Evolutionary conservation across 1,284 basidiomycete genomes (phyloP), one percentile per base, ranked within the genome.

Genomic region (Sporisorium sorghi): DNA sequence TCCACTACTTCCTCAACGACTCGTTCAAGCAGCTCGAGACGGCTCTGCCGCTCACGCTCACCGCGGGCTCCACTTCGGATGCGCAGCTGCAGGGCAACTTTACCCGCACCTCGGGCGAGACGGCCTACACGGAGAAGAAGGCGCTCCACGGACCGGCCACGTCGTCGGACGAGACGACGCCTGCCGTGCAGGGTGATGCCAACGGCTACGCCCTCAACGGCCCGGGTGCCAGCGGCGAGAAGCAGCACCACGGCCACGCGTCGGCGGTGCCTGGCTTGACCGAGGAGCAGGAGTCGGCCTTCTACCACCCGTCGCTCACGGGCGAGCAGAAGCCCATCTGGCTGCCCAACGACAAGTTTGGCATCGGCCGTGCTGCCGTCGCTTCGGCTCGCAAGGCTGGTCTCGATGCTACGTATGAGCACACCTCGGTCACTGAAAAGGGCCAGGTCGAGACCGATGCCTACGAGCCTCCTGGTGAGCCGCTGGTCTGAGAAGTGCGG

Each of bases 1-100:
- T 86, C 59, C 58, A 80, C 73, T 64, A 66, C 71, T 62, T 71
- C 82, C 86, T 72, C 85, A 85, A 55, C 86, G 84, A 68, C 58
- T 70, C 78, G 77, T 78, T 74, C 64, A 65, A 58, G 51, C 39
- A 60, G 66, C 71, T 82, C 42, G 69, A 76, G 61, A 81, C 74
- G 26, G 73, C 74, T 26, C 57, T 79, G 35, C 79, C 80, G 6
- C 68, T 82, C 37, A 62, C 79, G 30, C 73, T 82, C 40, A 72
- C 73, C 39, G 52, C 42, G 23, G 66, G 47, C 48, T 37, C 43
- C 43, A 35, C 42, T 24, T n/a, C 32, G 11, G 63, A 59, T 6
- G 56, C 58, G 11, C 58, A 50, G 49, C 35, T 44, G n/a, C 54
- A 58, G 33, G 46, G 44, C 43, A 66, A 51, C 58, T 49, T 48